Evolutionary conservation across 1,139 yeast genomes (phyloP).

Genomic region (Nakaseomyces sp.): DNA sequence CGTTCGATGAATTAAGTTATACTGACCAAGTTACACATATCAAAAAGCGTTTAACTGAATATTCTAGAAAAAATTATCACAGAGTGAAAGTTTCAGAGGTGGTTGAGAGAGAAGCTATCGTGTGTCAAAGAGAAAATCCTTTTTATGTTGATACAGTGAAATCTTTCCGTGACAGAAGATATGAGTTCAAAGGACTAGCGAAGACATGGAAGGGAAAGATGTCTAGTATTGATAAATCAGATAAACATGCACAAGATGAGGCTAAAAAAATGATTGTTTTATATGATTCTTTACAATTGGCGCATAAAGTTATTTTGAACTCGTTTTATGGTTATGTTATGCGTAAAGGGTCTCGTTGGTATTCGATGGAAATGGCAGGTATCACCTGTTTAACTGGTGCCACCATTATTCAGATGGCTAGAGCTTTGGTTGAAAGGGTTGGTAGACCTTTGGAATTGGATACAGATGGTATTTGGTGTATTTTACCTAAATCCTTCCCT

Average conservation of each 20-base stretch:
- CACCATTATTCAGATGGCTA: conserved; percentile 93
- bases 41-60: conserved; percentile 75
- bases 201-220: conserved; percentile 90
- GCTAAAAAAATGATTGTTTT: conserved; percentile 90
- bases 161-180: conserved; percentile 90
- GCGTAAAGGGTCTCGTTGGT: conserved; percentile 99
- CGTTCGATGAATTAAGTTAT: conserved; percentile 68
- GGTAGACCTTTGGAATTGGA: conserved; percentile 95
- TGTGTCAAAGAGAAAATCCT: conserved; percentile 96
- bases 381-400: conserved; percentile 98
- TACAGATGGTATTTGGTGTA: conserved; percentile 99
- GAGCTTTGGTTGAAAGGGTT: conserved; percentile 82
- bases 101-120: conserved; percentile 83
- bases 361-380: conserved; percentile 99
- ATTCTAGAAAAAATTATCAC: conserved; percentile 77
- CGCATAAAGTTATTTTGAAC: conserved; percentile 92
- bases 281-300: conserved; percentile 90
- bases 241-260: conserved; percentile 59
- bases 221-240: conserved; percentile 44
- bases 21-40: conserved; percentile 70
- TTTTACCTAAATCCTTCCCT: conserved; percentile 85
- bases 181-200: conserved; percentile 88
- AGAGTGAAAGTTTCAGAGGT: conserved; percentile 75
- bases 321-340: conserved; percentile 97
- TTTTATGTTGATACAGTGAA: conserved; percentile 93